Base-by-base conservation (phyloP, 1,284 basidiomycete genomes). In the Schizophyllum commune region DNA sequence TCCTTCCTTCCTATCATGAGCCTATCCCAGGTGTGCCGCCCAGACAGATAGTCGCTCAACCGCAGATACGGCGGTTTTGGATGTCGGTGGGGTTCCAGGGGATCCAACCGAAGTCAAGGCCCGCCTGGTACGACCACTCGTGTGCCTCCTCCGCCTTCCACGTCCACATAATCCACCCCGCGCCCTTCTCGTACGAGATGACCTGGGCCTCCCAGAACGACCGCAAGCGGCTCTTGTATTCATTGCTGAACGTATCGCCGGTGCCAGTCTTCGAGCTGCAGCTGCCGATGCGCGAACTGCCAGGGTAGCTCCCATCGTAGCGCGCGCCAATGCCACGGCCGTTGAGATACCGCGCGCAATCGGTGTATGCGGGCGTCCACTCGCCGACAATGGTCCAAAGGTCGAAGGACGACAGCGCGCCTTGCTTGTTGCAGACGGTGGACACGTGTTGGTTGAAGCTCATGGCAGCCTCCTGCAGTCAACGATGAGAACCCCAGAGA, bases 141-240 rank as follows among this genome's bases (percentile, higher is more conserved):
- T 93, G 84, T 7, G 86, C 86, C 65, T 75, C 75, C 71, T 91
- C 90, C 0, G 87, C 70, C 73, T 88, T 86, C 84, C 84, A 85
- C 1, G 82, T 81, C 83, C 89, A 92, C 69, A 85, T 82, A 22
- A 91, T 72, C 89, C 89, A 92, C 1, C 89, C 89, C 53, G 82
- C 70, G 20, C 77, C 83, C 59, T 75, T 74, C 75, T 89, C 88
- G 63, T 79, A 91, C 2, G 87, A 76, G 61, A 79, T 84, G 11
- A 80, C 79, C 71, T 97, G 95, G 0, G 91, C 90, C 71, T 96
- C 93, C 85, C 88, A 98, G 73, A 83, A 88, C 71, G 89, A 81
- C 58, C 91, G 77, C 61, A 98, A 75, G 80, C 91, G 92, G 0
- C 79, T 83, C 82, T 94, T 96, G 81, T 93, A 97, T 62, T 77